Evolutionary conservation across 2,329 filamentous ascomycete species (phyloP), one percentile per base, ranked within the genome.

Genomic region (Xenoacremonium recifei): DNA sequence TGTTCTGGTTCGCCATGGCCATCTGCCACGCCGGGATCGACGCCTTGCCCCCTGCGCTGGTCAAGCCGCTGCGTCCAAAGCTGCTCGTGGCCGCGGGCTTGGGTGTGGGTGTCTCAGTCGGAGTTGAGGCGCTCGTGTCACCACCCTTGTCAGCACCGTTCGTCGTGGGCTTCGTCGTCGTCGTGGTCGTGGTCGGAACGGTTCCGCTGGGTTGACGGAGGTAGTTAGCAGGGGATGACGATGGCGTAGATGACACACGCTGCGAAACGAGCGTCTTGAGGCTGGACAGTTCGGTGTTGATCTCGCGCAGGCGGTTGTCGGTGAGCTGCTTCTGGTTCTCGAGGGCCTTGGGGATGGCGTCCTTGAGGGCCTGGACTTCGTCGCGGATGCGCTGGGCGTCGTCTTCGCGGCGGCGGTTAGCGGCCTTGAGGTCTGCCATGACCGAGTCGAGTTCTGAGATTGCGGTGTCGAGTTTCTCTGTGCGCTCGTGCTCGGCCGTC

Each of bases 201-300:
- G 37, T 53, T 10, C 47, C 49, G 35, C 49, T 53, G 16, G 48
- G 21, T n/a, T 55, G 52, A 15, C 60, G 58, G 37, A 58, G 39
- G 37, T 53, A 57, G 45, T 44, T 53, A 35, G 53, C 39, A 21
- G 61, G 39, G 7, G 65, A 56, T 3, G 63, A 44, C 5, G 57
- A 36, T 17, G 58, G 47, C 41, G 47, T 48, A 10, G 69, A 57
- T 40, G 67, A 72, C 75, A 84, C 77, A 46, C 82, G 70, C 63
- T 84, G 80, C 32, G 75, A 71, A 57, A 99, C 81, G 39, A 99
- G 74, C 3, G 88, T 87, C 77, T 96, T 97, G 57, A 99, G 72
- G 63, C 91, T 96, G 72, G 87, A 89, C 57, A 99, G 75, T 67
- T 99, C 93, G 6, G 76, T 79, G 53, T 88, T 87, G 52, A 99